Conservation (phyloP, 2,329 filamentous ascomycete genomes). For the Cyclaneusma minus region DNA sequence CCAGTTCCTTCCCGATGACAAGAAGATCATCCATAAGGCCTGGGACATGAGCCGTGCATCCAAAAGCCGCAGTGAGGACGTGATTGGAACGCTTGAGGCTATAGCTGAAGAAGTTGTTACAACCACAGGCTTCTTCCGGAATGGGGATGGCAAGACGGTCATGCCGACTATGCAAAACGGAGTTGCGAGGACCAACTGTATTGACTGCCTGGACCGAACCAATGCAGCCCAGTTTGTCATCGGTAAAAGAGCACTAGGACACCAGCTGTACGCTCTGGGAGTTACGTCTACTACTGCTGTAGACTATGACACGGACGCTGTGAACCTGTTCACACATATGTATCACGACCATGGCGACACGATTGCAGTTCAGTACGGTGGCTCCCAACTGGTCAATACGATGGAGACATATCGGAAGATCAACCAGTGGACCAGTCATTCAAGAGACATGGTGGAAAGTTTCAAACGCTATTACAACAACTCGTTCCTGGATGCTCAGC, state of each 20-base stretch:
- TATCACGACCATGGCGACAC: conserved; percentile 96
- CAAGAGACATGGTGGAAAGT: conserved; percentile 95
- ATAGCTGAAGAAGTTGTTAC: conserved; percentile 80
- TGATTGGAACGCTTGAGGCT: conserved; percentile 78
- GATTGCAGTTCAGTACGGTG: conserved; percentile 93
- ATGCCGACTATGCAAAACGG: conserved; percentile 71
- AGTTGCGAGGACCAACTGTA: conserved; percentile 89
- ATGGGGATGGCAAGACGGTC: conserved; percentile 57
- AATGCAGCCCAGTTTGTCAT: conserved; percentile 98
- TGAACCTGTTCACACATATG: conserved; percentile 96
- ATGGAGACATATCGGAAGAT: conserved; percentile 99
- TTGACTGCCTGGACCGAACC: conserved; percentile 91
- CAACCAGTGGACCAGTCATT: conserved; percentile 97
- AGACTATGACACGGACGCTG: conserved; percentile 87
- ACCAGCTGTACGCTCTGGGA: conserved; percentile 83
- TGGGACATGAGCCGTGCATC: conserved; percentile 98
- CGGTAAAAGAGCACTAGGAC: conserved; percentile 80
- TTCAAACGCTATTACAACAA: conserved; percentile 99
- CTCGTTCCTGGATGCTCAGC: conserved; percentile 91
- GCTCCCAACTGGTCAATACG: conserved; percentile 93
- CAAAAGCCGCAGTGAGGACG: conserved; percentile 82
- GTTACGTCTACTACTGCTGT: conserved; percentile 66
- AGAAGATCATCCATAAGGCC: conserved; percentile 83
- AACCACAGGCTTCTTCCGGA: conserved; percentile 87
- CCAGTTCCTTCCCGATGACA: conserved; percentile 70